Conservation (phyloP, 176 grass and related monocot species). For the Bromus sterilis region DNA sequence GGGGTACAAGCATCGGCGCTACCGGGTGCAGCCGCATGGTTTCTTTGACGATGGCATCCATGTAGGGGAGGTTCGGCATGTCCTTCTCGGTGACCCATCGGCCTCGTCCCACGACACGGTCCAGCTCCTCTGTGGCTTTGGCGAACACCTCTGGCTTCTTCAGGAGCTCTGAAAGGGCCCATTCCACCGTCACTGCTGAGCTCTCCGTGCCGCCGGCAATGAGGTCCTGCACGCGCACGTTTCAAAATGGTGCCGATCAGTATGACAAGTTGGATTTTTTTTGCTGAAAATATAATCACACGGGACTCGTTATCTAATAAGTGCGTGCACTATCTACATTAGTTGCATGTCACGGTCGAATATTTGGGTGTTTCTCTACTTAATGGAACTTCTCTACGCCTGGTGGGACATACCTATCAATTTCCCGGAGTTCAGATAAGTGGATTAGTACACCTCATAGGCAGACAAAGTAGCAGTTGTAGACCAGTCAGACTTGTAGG, state of each 20-base stretch:
- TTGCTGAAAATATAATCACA: too few relatives aligned
- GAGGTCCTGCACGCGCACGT: constrained; percentile 28
- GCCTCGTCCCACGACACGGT: constrained; percentile 41
- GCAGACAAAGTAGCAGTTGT: too few relatives aligned
- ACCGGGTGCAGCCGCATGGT: constrained; percentile 64
- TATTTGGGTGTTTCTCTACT: not conserved
- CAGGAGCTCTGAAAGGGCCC: constrained; percentile 57
- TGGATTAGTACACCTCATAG: too few relatives aligned
- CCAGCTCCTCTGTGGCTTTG: constrained; percentile 55
- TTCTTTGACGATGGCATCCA: constrained; percentile 60
- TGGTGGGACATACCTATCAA: not conserved
- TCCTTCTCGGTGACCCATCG: constrained; percentile 67
- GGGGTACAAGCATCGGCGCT: constrained; percentile 48
- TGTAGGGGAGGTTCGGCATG: constrained; percentile 25
- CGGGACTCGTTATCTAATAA: too few relatives aligned
- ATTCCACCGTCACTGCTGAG: constrained; percentile 48
- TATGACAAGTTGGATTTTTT: not conserved
- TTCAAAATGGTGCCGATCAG: not conserved
- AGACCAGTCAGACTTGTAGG: too few relatives aligned
- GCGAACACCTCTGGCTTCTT: constrained; percentile 40
- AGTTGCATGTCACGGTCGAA: not conserved
- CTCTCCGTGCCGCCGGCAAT: constrained; percentile 61
- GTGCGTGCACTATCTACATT: not conserved
- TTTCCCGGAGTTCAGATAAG: not conserved
- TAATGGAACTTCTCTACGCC: not conserved